A percentile compares a stretch with the other conserved stretches of the same genome.
phyloP scores from a whole-genome alignment of 2,329 filamentous ascomycete species.

The Aspergillus pseudoglaucus region DNA sequence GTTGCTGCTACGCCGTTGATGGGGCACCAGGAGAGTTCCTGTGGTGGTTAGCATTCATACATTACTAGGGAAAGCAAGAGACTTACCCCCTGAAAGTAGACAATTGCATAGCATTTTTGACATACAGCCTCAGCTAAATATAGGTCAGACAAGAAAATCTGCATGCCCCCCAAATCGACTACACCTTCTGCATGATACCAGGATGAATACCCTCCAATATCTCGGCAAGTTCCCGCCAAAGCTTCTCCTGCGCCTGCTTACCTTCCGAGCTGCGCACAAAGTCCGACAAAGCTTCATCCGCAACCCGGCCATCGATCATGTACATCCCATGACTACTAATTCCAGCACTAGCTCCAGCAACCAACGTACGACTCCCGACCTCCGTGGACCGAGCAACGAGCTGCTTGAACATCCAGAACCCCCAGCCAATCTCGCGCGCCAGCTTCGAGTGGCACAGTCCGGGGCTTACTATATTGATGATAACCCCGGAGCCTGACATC shows the following conservation, averaged over 20 bases:
- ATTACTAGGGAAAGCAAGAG: no score
- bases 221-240: background rate
- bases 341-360: background rate
- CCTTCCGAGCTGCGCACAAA: background rate
- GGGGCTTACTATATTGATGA: constrained; percentile 45
- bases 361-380: background rate
- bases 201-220: background rate
- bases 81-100: no score
- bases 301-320: background rate
- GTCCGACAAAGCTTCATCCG: background rate
- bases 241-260: background rate
- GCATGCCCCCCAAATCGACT: no score
- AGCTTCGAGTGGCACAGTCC: constrained; percentile 36
- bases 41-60: no score
- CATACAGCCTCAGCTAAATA: no score
- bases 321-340: background rate
- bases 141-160: no score
- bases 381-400: background rate
- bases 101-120: no score
- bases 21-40: no score
- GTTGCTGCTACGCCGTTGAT: no score
- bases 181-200: background rate
- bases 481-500: constrained; percentile 27
- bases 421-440: background rate
- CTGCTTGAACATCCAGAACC: background rate